Conservation (phyloP, 306 rosid species). For the Cucumis sativus region Cucumber_9930_V3 NC_026657.2:12859501-12860000, state of each 20-base stretch:
- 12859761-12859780: constrained; percentile 56
- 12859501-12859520: background rate
- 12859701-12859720: background rate
- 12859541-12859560: background rate
- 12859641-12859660: background rate
- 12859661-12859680: background rate
- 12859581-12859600: too few species aligned
- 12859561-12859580: background rate
- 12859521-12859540: background rate
- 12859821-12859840: constrained; percentile 52
- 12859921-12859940: background rate
- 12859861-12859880: constrained; percentile 41
- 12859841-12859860: constrained; percentile 43
- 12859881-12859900: background rate
- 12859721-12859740: constrained; percentile 1
- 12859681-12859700: constrained; percentile 7
- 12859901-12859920: background rate
- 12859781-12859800: constrained; percentile 64
- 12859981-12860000: background rate
- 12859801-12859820: constrained; percentile 56
- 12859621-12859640: background rate
- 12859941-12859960: background rate
- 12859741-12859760: constrained; percentile 42
- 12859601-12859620: background rate
- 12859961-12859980: background rate